Percentiles rank a stretch among this genome's conserved stretches.
phyloP scores from a whole-genome alignment of 768 basidiomycete genomes.

The Boletus reticuloceps region DNA sequence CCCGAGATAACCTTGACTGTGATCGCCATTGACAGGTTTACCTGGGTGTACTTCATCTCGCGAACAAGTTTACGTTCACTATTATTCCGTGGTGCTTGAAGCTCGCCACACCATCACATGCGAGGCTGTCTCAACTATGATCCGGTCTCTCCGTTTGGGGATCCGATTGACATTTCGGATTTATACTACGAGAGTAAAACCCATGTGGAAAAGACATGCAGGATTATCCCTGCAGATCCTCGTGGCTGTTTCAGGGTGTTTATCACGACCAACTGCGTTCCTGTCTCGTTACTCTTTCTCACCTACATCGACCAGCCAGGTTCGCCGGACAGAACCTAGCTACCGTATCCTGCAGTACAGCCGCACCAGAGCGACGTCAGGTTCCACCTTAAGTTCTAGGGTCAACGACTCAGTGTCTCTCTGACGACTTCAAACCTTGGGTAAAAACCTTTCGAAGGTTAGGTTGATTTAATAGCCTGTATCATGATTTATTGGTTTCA shows the following conservation, averaged over 20 bases:
- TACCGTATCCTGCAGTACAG: constrained; percentile 1
- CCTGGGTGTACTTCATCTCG: constrained; percentile 15
- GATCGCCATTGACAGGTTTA: background rate
- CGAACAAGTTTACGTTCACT: constrained; percentile 8
- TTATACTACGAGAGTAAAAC: constrained; percentile 13
- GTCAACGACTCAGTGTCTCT: constrained; percentile 5
- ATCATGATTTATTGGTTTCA: constrained; percentile 6
- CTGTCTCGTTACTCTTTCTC: constrained; percentile 13
- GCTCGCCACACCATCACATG: constrained; percentile 10
- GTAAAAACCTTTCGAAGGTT: background rate
- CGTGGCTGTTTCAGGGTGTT: constrained; percentile 17
- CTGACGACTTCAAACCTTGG: constrained; percentile 6
- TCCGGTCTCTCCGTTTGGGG: constrained; percentile 12
- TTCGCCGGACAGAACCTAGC: background rate
- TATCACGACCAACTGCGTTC: constrained; percentile 17
- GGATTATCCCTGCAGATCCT: constrained; percentile 23
- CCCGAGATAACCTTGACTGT: constrained; percentile 10
- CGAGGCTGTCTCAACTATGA: constrained; percentile 17
- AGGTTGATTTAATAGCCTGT: constrained; percentile 1
- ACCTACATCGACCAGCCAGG: background rate
- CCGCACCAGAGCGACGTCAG: background rate
- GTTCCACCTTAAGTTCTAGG: constrained; percentile 6
- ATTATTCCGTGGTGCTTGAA: background rate
- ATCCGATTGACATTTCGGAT: constrained; percentile 14
- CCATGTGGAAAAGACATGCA: constrained; percentile 6